These are phyloP conservation scores for Exophiala mesophila DNA, from an alignment of 2,329 filamentous ascomycete species.

Conservation along the genomic window DNA sequence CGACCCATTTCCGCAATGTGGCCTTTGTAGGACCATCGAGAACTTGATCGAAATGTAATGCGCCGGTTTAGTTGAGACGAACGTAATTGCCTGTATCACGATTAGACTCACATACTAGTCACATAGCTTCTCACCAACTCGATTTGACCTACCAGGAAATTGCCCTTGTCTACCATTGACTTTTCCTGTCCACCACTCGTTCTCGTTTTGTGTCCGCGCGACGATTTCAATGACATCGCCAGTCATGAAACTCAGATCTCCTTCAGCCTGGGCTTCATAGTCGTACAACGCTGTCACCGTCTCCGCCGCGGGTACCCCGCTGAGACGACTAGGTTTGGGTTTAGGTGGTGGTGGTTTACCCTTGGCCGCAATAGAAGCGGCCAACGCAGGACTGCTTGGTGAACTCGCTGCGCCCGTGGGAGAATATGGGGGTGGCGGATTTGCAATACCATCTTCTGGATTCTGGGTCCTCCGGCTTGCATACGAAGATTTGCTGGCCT, in stretches of 20 bases:
- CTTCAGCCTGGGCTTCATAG: constrained; percentile 91
- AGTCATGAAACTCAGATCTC: constrained; percentile 82
- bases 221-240: constrained; percentile 90
- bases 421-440: constrained; percentile 69
- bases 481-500: constrained; percentile 33
- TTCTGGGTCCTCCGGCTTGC: constrained; percentile 10
- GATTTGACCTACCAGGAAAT: constrained; percentile 71
- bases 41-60: too few species aligned
- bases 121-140: background rate
- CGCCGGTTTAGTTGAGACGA: constrained; percentile 29
- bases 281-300: constrained; percentile 90
- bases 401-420: constrained; percentile 35
- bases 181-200: constrained; percentile 95
- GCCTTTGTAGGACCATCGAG: too few species aligned
- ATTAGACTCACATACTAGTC: background rate
- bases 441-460: constrained; percentile 45
- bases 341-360: constrained; percentile 66
- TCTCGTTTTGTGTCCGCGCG: constrained; percentile 75
- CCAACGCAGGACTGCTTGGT: constrained; percentile 41
- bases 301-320: constrained; percentile 61
- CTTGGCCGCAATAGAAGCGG: constrained; percentile 50
- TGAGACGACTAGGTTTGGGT: constrained; percentile 73
- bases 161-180: constrained; percentile 77
- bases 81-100: constrained; percentile 35
- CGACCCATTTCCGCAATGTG: too few species aligned